Percentiles rank a stretch among this genome's conserved stretches.
Evolutionary conservation across 208 protist genomes (phyloP).

Genomic region (Kentomonas sorsogonicus): DNA sequence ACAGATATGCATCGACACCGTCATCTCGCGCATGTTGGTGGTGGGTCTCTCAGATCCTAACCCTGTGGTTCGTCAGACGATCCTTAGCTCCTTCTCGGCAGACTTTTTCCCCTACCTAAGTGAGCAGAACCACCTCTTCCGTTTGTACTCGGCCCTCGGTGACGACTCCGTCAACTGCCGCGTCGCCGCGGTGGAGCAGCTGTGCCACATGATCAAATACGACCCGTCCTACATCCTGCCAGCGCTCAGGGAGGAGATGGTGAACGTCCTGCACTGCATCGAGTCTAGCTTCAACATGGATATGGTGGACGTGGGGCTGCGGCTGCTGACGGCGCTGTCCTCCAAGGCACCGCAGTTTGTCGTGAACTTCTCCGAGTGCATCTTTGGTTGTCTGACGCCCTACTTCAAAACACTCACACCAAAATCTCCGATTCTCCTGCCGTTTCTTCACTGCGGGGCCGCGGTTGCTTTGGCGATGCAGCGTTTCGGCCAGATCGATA

Average conservation of each 20-base stretch:
- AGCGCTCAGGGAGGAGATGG: constrained; percentile 68
- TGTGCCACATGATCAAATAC: constrained; percentile 78
- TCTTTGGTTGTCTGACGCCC: constrained; percentile 47
- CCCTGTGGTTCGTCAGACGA: constrained; percentile 51
- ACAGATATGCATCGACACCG: constrained; percentile 80
- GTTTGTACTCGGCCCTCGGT: constrained; percentile 70
- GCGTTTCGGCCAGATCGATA: constrained; percentile 41
- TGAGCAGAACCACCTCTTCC: constrained; percentile 74
- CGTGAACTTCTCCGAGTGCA: constrained; percentile 65
- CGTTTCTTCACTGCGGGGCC: constrained; percentile 70
- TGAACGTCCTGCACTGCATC: constrained; percentile 56
- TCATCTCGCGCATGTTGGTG: constrained; percentile 76
- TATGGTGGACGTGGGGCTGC: constrained; percentile 56
- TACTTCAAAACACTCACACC: constrained; percentile 42
- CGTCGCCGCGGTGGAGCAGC: constrained; percentile 62
- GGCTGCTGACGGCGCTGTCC: constrained; percentile 58
- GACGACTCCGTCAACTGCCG: constrained; percentile 80
- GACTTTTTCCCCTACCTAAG: constrained; percentile 84
- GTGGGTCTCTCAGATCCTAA: constrained; percentile 72
- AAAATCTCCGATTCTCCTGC: constrained; percentile 43
- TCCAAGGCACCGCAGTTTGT: constrained; percentile 74
- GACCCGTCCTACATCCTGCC: constrained; percentile 83
- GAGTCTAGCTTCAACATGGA: constrained; percentile 40
- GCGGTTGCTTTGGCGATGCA: constrained; percentile 52
- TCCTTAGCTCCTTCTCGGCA: constrained; percentile 68